Conservation (phyloP, 495 filamentous ascomycete species). For the Neurospora sp. region DNA sequence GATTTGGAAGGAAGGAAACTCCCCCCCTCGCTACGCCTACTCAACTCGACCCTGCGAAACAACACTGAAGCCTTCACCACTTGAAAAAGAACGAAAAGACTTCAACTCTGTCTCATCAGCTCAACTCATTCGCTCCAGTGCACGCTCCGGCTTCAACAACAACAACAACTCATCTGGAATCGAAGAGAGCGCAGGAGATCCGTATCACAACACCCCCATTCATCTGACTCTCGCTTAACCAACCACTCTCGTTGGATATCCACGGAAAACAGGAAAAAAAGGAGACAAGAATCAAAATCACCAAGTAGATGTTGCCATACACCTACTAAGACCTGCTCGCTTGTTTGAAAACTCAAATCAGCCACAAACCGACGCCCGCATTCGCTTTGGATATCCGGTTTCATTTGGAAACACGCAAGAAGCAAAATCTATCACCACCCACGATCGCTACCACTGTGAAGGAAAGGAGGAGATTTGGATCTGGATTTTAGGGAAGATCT, state of each 20-base stretch:
- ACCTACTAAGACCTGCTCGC: constrained; percentile 6
- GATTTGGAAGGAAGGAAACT: constrained; percentile 6
- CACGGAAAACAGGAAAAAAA: background rate
- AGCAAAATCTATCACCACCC: background rate
- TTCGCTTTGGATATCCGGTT: constrained; percentile 9
- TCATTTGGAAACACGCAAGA: constrained; percentile 5
- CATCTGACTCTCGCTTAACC: background rate
- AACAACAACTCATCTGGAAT: background rate
- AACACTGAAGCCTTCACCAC: background rate
- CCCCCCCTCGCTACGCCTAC: background rate
- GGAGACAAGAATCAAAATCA: background rate
- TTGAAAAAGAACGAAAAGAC: background rate
- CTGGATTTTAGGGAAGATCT: constrained; percentile 2
- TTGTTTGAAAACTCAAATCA: background rate
- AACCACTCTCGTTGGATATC: constrained; percentile 3
- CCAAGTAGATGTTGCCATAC: constrained; percentile 11
- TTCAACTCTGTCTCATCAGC: background rate
- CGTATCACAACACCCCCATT: background rate
- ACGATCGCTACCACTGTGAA: constrained; percentile 26
- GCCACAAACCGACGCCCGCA: background rate
- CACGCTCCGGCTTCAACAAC: background rate
- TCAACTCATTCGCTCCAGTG: background rate
- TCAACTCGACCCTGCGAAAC: constrained; percentile 6
- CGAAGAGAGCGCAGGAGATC: background rate
- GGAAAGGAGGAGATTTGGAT: constrained; percentile 4